phyloP scores from a whole-genome alignment of 768 basidiomycete species.

The Tylopilus felleus region DNA sequence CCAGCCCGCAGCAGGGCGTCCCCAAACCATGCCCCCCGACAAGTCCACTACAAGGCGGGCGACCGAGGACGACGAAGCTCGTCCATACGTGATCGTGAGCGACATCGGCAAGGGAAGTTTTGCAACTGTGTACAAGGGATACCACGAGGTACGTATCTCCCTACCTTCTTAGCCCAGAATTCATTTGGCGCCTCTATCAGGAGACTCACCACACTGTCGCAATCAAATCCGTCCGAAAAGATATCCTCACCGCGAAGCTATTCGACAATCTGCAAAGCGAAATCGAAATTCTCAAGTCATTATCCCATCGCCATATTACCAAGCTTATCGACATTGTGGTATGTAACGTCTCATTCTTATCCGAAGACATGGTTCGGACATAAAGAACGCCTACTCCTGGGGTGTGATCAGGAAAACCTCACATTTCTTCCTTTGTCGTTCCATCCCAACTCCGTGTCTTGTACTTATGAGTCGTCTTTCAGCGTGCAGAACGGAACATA shows the following conservation, averaged over 20 bases:
- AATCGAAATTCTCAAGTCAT: slow-evolving; percentile 92
- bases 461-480: slow-evolving; percentile 8
- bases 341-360: slow-evolving; percentile 23
- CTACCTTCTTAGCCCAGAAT: not conserved
- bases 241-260: slow-evolving; percentile 85
- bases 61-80: slow-evolving; percentile 65
- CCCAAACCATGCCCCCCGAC: slow-evolving; percentile 26
- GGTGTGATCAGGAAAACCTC: not conserved
- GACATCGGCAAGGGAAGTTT: slow-evolving; percentile 91
- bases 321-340: slow-evolving; percentile 92
- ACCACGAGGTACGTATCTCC: slow-evolving; percentile 68
- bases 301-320: slow-evolving; percentile 92
- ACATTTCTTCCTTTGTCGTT: not conserved
- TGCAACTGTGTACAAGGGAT: slow-evolving; percentile 93
- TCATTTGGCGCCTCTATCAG: slow-evolving; percentile 38
- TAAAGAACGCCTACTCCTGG: not conserved
- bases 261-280: slow-evolving; percentile 98
- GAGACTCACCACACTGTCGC: slow-evolving; percentile 79
- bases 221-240: slow-evolving; percentile 89
- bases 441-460: not conserved
- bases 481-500: slow-evolving; percentile 75
- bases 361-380: not conserved
- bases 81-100: slow-evolving; percentile 71
- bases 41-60: slow-evolving; percentile 25
- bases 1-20: slow-evolving; percentile 19